Evolutionary conservation across 768 basidiomycete species (phyloP), one percentile per base, ranked within the genome.

Genomic region (Suillus fuscotomentosus): DNA sequence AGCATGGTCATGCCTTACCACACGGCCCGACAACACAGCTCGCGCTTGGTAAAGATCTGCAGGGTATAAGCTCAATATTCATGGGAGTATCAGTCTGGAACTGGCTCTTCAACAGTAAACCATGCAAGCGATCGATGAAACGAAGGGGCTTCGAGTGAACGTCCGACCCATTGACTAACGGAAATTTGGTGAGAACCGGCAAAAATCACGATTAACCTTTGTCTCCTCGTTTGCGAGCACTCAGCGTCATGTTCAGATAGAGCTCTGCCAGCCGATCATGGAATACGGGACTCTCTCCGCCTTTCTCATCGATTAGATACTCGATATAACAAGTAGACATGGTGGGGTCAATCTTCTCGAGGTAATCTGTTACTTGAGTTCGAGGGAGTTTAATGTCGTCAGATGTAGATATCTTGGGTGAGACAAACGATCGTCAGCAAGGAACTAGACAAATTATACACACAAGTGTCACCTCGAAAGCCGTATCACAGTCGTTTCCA

Each of bases 1-100:
- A 0, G 97, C 95, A 66, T 90, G 93, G 66, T 97, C 94, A 66
- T 99, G 97, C 61, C 93, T 87, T 2, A 92, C 94, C 66, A 98
- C 82, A 54, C 91, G 84, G 11, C 97, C 97, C 11, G 98, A 80
- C 8, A 99, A 83, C 64, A 98, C 88, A 0, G 97, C 97, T 48
- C 95, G 88, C 17, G 93, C 95, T 75, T 99, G 94, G 65, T 86
- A 94, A 47, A 97, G 81, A 70, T 94, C 95, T 95, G 69, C 7
- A 41, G 11, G 55, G 47, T 60, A 5, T 62, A 3, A 62, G 36
- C 27, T 45, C 14, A 31, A 1, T n/a, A 50, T 34, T 0, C 20
- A 56, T 4, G n/a, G 9, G 31, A 50, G 17, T 13, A 34, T 5
- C 9, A 31, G 48, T 34, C 42, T 36, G n/a, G 4, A 64, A 62